Percentiles rank a stretch among this genome's conserved stretches.
Conservation (phyloP, 2,329 filamentous ascomycete genomes). For the Berkeleyomyces rouxiae region DNA sequence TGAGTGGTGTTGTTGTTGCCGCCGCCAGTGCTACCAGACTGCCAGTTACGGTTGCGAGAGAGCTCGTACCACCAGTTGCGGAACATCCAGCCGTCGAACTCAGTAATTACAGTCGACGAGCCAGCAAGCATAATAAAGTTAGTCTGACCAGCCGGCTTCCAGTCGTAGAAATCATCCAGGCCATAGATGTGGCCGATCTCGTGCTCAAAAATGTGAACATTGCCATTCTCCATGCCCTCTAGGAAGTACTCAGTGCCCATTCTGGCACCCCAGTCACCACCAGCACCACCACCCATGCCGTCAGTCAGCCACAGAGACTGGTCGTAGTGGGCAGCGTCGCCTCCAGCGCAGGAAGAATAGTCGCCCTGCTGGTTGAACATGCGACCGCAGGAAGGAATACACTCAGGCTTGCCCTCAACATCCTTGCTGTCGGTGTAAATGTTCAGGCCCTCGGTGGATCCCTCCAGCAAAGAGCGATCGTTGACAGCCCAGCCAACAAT, state of each 20-base stretch:
- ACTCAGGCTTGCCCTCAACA: conserved; percentile 25
- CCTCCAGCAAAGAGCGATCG: conserved; percentile 23
- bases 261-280: conserved; percentile 32
- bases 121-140: conserved; percentile 32
- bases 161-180: conserved; percentile 28
- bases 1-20: neutral
- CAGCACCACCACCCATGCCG: conserved; percentile 27
- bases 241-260: conserved; percentile 29
- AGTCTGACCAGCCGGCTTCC: conserved; percentile 25
- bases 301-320: conserved; percentile 32
- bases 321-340: conserved; percentile 27
- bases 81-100: conserved; percentile 34
- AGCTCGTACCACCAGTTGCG: conserved; percentile 29
- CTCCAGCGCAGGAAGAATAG: conserved; percentile 25
- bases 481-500: conserved; percentile 29
- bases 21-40: neutral
- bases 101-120: conserved; percentile 25
- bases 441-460: conserved; percentile 22
- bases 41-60: conserved; percentile 20
- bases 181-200: conserved; percentile 30
- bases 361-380: conserved; percentile 29
- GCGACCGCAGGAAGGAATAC: conserved; percentile 25
- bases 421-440: conserved; percentile 27
- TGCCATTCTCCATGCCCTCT: conserved; percentile 20
- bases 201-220: conserved; percentile 30